Evolutionary conservation across 2,329 filamentous ascomycete species (phyloP).

Genomic region (Clarireedia monteithiana): DNA sequence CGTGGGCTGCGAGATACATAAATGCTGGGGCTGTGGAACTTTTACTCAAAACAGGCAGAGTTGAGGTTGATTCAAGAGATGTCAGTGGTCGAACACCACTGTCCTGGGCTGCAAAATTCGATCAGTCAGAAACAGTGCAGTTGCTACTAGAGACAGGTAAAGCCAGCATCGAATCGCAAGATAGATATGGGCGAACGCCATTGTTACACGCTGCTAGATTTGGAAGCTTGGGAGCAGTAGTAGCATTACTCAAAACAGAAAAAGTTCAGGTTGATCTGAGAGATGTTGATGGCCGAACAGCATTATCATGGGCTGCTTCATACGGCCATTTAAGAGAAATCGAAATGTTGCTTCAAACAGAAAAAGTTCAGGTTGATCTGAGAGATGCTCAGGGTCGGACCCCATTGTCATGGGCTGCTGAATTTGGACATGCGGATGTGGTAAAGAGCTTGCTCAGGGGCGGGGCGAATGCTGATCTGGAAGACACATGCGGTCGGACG

Average conservation of each 20-base stretch:
- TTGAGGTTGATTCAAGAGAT: background rate
- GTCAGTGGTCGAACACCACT: background rate
- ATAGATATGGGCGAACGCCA: background rate
- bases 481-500: background rate
- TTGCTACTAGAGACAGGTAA: background rate
- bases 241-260: background rate
- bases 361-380: conserved; percentile 5
- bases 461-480: background rate
- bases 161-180: background rate
- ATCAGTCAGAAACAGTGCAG: background rate
- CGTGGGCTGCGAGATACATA: conserved; percentile 4
- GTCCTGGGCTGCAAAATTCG: background rate
- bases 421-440: conserved; percentile 1
- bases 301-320: conserved; percentile 2
- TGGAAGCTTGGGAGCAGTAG: background rate
- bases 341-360: background rate
- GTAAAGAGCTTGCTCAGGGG: conserved; percentile 14
- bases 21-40: background rate
- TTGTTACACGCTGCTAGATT: background rate
- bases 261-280: background rate
- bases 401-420: background rate
- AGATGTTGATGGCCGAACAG: background rate
- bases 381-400: conserved; percentile 20
- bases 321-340: conserved; percentile 5
- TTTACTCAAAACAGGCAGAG: conserved; percentile 1